A percentile compares a stretch with the other conserved stretches of the same genome.
phyloP scores from a whole-genome alignment of 2,329 filamentous ascomycete genomes.

The Diaporthe ilicicola region DNA sequence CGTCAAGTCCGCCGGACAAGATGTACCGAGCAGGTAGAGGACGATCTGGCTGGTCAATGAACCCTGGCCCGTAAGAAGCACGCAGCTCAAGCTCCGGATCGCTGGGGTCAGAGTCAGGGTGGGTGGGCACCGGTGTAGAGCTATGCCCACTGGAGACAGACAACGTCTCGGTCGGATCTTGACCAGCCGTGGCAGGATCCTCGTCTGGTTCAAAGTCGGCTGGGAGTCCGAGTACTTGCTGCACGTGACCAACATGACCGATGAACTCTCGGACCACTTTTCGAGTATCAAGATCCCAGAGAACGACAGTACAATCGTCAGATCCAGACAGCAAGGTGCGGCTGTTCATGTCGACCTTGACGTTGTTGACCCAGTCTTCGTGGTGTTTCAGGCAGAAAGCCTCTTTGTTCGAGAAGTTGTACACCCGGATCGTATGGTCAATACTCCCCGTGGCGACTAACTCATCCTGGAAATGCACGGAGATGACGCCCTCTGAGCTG shows the following conservation, averaged over 20 bases:
- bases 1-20: conserved; percentile 89
- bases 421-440: conserved; percentile 90
- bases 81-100: conserved; percentile 54
- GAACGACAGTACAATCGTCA: conserved; percentile 88
- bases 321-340: conserved; percentile 92
- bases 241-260: conserved; percentile 94
- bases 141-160: conserved; percentile 60
- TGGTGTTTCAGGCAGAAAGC: conserved; percentile 85
- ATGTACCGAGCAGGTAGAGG: conserved; percentile 88
- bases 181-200: conserved; percentile 53
- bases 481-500: conserved; percentile 84
- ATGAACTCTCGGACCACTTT: conserved; percentile 80
- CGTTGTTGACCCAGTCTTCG: conserved; percentile 95
- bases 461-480: conserved; percentile 85
- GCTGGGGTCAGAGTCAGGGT: conserved; percentile 37
- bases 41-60: conserved; percentile 68
- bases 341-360: conserved; percentile 82
- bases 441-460: conserved; percentile 89
- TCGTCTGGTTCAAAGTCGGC: conserved; percentile 91
- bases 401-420: conserved; percentile 87
- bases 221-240: conserved; percentile 87
- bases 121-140: conserved; percentile 46
- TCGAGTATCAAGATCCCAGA: conserved; percentile 92
- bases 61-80: conserved; percentile 67
- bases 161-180: conserved; percentile 61